These are phyloP conservation scores for Aphanomyces stellatus DNA, from an alignment of 352 stramenopile species.

Conservation along the genomic window DNA sequence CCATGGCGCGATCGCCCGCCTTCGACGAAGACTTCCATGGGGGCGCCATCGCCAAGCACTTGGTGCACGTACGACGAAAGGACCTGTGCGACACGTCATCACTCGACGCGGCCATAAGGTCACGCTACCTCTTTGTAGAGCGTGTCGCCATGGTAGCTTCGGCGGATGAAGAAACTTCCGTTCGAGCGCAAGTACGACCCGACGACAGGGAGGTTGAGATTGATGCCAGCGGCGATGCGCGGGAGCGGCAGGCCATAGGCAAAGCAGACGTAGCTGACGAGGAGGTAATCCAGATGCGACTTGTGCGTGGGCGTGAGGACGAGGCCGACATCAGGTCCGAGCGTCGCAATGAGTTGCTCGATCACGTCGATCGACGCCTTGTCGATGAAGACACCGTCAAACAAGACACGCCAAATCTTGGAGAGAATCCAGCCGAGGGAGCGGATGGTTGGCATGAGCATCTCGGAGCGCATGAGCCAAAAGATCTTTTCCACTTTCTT, in stretches of 20 bases:
- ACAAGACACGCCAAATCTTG: constrained; percentile 71
- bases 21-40: constrained; percentile 86
- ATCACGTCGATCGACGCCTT: constrained; percentile 51
- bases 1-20: constrained; percentile 76
- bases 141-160: constrained; percentile 57
- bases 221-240: constrained; percentile 80
- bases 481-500: constrained; percentile 45
- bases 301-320: constrained; percentile 85
- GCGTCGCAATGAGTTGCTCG: constrained; percentile 37
- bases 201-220: constrained; percentile 75
- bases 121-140: constrained; percentile 64
- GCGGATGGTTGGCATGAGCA: constrained; percentile 62
- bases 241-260: constrained; percentile 78
- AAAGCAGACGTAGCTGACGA: constrained; percentile 87
- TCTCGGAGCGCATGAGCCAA: constrained; percentile 53
- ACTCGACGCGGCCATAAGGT: constrained; percentile 20
- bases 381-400: constrained; percentile 61
- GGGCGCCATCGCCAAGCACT: constrained; percentile 64
- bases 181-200: constrained; percentile 74
- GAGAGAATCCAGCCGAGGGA: constrained; percentile 69
- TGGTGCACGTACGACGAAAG: constrained; percentile 81
- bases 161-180: constrained; percentile 86
- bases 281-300: constrained; percentile 84
- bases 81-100: constrained; percentile 21
- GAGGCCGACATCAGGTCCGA: constrained; percentile 47